These are phyloP conservation scores for Yarrowia porcina DNA, from an alignment of 805 yeast genomes.

Conservation along the genomic window DNA sequence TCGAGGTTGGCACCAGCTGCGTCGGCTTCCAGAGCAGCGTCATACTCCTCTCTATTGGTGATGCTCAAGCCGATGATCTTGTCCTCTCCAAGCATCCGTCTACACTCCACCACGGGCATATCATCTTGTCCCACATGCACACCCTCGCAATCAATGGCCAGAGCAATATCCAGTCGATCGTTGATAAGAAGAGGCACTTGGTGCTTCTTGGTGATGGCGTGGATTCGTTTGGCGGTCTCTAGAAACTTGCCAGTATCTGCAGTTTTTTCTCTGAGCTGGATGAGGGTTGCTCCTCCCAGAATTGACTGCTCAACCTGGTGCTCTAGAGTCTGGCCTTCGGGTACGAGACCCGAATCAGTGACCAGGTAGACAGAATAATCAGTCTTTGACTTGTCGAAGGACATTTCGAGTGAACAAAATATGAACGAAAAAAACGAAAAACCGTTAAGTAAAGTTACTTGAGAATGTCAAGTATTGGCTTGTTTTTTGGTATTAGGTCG, in stretches of 20 bases:
- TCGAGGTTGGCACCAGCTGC: conserved; percentile 47
- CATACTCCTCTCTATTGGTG: conserved; percentile 51
- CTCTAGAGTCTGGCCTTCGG: conserved; percentile 52
- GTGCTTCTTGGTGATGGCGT: conserved; percentile 54
- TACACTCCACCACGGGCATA: conserved; percentile 57
- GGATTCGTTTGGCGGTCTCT: conserved; percentile 56
- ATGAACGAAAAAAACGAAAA: too few species aligned
- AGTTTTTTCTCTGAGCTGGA: conserved; percentile 80
- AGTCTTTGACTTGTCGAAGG: neutral
- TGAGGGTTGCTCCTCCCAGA: conserved; percentile 69
- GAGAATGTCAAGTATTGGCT: neutral
- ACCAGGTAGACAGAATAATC: conserved; percentile 72
- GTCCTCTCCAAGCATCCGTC: conserved; percentile 60
- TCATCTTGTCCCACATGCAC: conserved; percentile 93
- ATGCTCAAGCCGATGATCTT: conserved; percentile 81
- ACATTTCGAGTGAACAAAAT: neutral
- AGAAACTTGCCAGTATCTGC: conserved; percentile 67
- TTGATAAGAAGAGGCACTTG: conserved; percentile 78
- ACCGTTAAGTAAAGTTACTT: neutral
- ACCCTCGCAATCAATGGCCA: conserved; percentile 87
- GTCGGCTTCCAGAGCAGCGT: conserved; percentile 44
- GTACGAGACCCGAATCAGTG: conserved; percentile 74
- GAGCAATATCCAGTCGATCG: conserved; percentile 83
- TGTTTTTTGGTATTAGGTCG: too few species aligned
- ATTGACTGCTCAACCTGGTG: conserved; percentile 62